Conservation (phyloP, 495 filamentous ascomycete species). For the Aeminium ludgeri region DNA sequence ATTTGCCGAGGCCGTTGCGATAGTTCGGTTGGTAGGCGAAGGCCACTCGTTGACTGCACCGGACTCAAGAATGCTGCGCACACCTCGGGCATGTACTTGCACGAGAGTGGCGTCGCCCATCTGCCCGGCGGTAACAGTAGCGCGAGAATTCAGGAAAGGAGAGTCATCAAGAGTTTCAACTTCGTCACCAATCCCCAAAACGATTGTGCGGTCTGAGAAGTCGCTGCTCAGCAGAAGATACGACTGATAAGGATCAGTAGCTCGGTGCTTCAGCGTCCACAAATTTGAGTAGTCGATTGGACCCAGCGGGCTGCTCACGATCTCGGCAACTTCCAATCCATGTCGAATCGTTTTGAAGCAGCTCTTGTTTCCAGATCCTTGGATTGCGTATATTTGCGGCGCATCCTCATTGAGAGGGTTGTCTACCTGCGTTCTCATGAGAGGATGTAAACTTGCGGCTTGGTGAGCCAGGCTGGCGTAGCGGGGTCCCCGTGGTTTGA, state of each 20-base stretch:
- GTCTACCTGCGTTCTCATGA: conserved; percentile 75
- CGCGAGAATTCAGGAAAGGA: conserved; percentile 69
- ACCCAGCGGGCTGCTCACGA: conserved; percentile 80
- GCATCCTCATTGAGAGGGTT: conserved; percentile 85
- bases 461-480: conserved; percentile 75
- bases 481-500: conserved; percentile 59
- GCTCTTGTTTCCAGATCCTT: conserved; percentile 73
- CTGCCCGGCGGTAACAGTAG: conserved; percentile 83
- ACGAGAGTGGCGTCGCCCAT: conserved; percentile 84
- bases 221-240: conserved; percentile 48
- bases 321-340: conserved; percentile 81
- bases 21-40: conserved; percentile 78
- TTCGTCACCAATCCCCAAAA: conserved; percentile 86
- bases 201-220: conserved; percentile 56
- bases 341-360: conserved; percentile 83
- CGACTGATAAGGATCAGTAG: conserved; percentile 63
- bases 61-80: conserved; percentile 69
- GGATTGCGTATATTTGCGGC: conserved; percentile 87
- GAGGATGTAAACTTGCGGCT: conserved; percentile 76
- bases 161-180: conserved; percentile 91
- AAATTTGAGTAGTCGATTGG: conserved; percentile 62
- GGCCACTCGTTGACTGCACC: conserved; percentile 86
- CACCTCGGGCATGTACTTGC: conserved; percentile 89
- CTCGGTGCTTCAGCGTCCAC: conserved; percentile 87
- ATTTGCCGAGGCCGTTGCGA: conserved; percentile 91